These are phyloP conservation scores for Toxoplasma gondii DNA, from an alignment of 169 alveolate genomes.

Conservation along the genomic window DNA sequence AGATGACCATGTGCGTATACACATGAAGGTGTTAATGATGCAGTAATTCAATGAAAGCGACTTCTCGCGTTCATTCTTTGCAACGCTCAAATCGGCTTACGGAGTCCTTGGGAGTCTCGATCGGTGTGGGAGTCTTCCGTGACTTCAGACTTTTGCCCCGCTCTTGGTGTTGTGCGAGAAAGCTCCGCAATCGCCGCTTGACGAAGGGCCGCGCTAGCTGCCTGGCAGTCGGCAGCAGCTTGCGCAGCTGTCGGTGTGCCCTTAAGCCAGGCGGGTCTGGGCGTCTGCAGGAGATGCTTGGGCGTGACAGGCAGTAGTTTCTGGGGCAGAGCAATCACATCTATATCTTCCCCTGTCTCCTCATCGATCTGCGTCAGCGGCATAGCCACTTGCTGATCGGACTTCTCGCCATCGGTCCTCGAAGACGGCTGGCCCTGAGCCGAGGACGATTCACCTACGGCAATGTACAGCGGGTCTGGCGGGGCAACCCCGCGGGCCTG, in stretches of 20 bases:
- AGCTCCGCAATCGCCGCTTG: not conserved
- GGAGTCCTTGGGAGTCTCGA: too few species aligned
- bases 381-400: not conserved
- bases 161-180: too few species aligned
- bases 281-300: conserved; percentile 24
- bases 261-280: not conserved
- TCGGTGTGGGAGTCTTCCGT: too few species aligned
- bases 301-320: conserved; percentile 18
- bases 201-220: not conserved
- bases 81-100: too few species aligned
- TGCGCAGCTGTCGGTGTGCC: not conserved
- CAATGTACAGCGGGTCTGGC: not conserved
- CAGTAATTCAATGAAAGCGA: too few species aligned
- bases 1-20: too few species aligned
- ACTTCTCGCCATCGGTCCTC: not conserved
- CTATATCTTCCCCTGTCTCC: not conserved
- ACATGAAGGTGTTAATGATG: too few species aligned
- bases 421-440: not conserved
- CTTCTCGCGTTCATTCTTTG: too few species aligned
- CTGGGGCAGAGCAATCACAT: not conserved
- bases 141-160: too few species aligned
- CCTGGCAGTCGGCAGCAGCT: not conserved
- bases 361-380: not conserved
- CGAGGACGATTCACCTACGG: not conserved
- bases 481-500: not conserved